Evolutionary conservation across 192 early-diverging fungal genomes (phyloP).

Genomic region (Kickxella alabastrina): DNA sequence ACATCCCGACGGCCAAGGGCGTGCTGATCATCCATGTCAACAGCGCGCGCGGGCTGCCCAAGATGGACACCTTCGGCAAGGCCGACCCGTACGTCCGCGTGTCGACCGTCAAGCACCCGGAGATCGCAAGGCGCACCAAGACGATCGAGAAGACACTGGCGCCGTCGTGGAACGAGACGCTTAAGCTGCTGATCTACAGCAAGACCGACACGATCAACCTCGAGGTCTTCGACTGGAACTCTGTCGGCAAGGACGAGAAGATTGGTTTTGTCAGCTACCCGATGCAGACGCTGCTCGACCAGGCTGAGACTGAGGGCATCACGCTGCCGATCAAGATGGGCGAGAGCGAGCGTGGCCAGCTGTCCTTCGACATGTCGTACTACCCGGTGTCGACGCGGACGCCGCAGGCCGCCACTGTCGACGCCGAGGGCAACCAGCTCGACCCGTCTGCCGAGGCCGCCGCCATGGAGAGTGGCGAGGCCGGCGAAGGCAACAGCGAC

Average conservation of each 20-base stretch:
- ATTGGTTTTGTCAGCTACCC: slow-evolving; percentile 49
- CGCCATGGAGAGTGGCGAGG: slow-evolving; percentile 9
- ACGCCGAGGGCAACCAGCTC: slow-evolving; percentile 35
- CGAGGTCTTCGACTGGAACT: slow-evolving; percentile 80
- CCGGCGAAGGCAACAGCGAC: slow-evolving; percentile 28
- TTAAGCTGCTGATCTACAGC: slow-evolving; percentile 71
- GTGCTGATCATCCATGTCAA: slow-evolving; percentile 78
- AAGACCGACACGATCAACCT: slow-evolving; percentile 70
- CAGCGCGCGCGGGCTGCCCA: slow-evolving; percentile 77
- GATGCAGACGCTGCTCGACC: slow-evolving; percentile 50
- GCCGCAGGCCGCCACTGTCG: slow-evolving; percentile 38
- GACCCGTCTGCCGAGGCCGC: slow-evolving; percentile 39
- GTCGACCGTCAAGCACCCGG: slow-evolving; percentile 63
- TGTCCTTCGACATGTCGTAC: slow-evolving; percentile 47
- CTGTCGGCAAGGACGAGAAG: slow-evolving; percentile 66
- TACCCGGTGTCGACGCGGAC: slow-evolving; percentile 42
- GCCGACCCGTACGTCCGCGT: slow-evolving; percentile 85
- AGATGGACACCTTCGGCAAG: slow-evolving; percentile 81
- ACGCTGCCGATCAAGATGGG: slow-evolving; percentile 49
- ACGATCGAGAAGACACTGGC: slow-evolving; percentile 70
- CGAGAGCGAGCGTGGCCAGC: slow-evolving; percentile 41
- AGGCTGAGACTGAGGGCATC: slow-evolving; percentile 47
- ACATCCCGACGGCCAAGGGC: slow-evolving; percentile 72
- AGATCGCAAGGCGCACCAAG: slow-evolving; percentile 59
- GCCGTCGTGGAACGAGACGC: slow-evolving; percentile 84